Evolutionary conservation across 164 flowering plant genomes (phyloP), one percentile per base, ranked within the genome.

Genomic region (Aristolochia californica): DNA sequence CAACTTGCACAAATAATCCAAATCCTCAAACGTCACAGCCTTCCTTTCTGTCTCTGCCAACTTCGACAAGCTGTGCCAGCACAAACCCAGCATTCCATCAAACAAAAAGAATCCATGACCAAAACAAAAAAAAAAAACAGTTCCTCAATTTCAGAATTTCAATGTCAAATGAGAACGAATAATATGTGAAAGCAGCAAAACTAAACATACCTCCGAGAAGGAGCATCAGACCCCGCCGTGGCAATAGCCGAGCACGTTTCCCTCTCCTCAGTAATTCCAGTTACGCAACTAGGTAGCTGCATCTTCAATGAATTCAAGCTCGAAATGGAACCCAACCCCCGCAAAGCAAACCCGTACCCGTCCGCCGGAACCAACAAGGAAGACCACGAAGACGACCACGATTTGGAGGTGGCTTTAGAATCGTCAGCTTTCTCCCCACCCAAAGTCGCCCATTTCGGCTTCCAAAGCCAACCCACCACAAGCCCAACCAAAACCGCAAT

Each of bases 381-480:
- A 0, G 55, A 5, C 5, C 57, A 17, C 9, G 67, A 55, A 1
- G 34, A 43, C 55, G 25, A 12, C 48, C 68, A 50, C 43, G 74
- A 5, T 1, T 22, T n/a, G 20, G 69, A 51, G 28, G 15, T 20
- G 2, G 66, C 61, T 28, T 28, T 7, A 28, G 30, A 28, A 47
- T 16, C 65, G 59, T 60, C 74, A 57, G 68, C 55, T 26, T 62
- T 30, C 11, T 71, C 74, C 22, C 66, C 65, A 4, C 73, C 78
- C 43, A 75, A 66, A 62, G 51, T 65, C 14, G 78, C 88, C 96
- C 94, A 88, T 48, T 75, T 78, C 5, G 98, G 96, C 62, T 69
- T 86, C 96, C 96, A 89, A 1, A 76, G 55, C 97, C 97, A 89
- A 0, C 95, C 97, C 58, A 89, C 76, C 60, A 83, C 23, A 45